Evolutionary conservation across 1,284 basidiomycete species (phyloP), one percentile per base, ranked within the genome.

Genomic region (Ceratobasidium sp.): DNA sequence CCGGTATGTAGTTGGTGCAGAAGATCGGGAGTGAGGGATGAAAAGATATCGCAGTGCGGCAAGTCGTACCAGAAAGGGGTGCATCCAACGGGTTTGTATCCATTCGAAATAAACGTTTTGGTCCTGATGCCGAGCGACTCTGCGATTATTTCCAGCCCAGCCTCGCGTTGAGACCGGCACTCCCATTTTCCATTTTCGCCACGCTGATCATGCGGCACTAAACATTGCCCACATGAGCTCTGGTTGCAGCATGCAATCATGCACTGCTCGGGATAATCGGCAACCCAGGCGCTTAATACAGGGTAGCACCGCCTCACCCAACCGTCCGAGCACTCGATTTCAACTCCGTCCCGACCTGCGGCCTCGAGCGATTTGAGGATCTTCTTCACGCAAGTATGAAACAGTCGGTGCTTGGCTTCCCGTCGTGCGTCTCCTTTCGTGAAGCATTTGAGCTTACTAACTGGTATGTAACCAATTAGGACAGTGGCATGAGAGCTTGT

Each of bases 1-100:
- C 84, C 84, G 71, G 84, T 83, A 69, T 84, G 83, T 0, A 83
- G 77, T 65, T 84, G 83, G 66, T 84, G 84, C 3, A 84, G 80
- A 42, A 84, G 65, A 57, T 84, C 82, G 6, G 83, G 83, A 1
- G 81, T 81, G 56, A 84, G 71, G n/a, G 52, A 77, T 5, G 52
- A 3, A 78, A 82, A 82, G 46, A 83, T 84, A 71, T 83, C 77
- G 13, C 62, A 28, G 56, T 81, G 76, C 2, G 82, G 83, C 20
- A 83, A 77, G 28, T 79, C 62, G 1, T 50, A 70, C 83, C 83
- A 83, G 79, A 83, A 83, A 28, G 82, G 82, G 13, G 40, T 2
- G 20, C 28, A 20, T 2, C 26, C 13, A 3, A 74, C 26, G 2
- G 50, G 20, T 1, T 57, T 52, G 9, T 77, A 56, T n/a, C 68